Percentiles rank a stretch among this genome's conserved stretches.
Conservation (phyloP, 305 asterid species). For the Petunia hybrid region DNA sequence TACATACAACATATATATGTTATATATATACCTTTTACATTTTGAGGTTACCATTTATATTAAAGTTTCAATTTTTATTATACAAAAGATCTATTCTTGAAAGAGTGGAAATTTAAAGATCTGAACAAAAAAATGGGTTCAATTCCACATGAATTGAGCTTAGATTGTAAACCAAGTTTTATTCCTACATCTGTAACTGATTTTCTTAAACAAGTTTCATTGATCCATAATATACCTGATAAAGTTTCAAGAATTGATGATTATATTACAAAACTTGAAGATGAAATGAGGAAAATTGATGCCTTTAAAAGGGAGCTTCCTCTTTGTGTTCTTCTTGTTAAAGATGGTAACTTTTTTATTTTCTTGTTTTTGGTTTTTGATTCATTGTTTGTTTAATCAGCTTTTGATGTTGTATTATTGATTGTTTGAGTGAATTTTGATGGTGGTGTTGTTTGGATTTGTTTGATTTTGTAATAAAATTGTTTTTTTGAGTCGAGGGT, state of each 20-base stretch:
- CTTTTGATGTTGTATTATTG: slow-evolving; percentile 6
- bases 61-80: not conserved
- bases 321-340: slow-evolving; percentile 75
- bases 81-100: slow-evolving; percentile 19
- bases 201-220: slow-evolving; percentile 53
- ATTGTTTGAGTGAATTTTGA: not conserved
- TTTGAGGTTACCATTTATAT: not conserved
- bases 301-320: slow-evolving; percentile 87
- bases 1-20: not conserved
- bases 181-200: slow-evolving; percentile 52
- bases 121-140: slow-evolving; percentile 57
- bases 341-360: slow-evolving; percentile 55
- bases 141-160: slow-evolving; percentile 59
- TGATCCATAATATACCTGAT: slow-evolving; percentile 47
- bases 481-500: no score
- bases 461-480: not conserved
- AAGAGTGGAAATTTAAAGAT: slow-evolving; percentile 35
- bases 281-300: slow-evolving; percentile 86
- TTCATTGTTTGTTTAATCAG: not conserved
- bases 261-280: slow-evolving; percentile 57
- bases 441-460: not conserved
- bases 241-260: slow-evolving; percentile 61
- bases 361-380: not conserved
- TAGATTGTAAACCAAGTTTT: slow-evolving; percentile 47
- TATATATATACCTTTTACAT: not conserved